Evolutionary conservation across 148 eudicot species (phyloP), one percentile per base, ranked within the genome.

Genomic region (Polygonum maritimum): DNA sequence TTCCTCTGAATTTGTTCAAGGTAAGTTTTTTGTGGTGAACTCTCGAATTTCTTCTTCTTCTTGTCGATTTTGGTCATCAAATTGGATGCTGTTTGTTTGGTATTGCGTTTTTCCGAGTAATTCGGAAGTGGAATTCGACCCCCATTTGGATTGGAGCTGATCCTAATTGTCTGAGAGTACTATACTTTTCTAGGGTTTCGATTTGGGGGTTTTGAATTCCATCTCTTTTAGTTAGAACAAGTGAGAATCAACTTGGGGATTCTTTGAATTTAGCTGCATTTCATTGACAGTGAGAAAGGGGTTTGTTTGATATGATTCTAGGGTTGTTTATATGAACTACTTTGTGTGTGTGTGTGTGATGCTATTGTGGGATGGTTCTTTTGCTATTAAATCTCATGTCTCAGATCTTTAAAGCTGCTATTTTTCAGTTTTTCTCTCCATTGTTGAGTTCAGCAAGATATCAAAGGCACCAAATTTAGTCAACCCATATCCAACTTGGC

Each of bases 361-460:
- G 89, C 78, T 10, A 18, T 40, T 75, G 8, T 26, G 35, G 33
- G 65, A 26, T 39, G 70, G 40, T 63, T 63, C 70, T 63, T 33
- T 78, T 60, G 49, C 55, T 55, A 70, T 75, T 69, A 48, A 33
- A 31, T 45, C n/a, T 16, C 49, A 55, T 38, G 35, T 62, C 76
- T 77, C 82, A 78, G 76, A 78, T 82, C 69, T 86, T 82, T 83
- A 93, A 93, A 93, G 98, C 98, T 94, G 95, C 93, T 82, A 84
- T 76, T 77, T 77, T 26, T 26, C 31, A 84, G 63, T 76, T 83
- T 89, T 90, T 90, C 89, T 91, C 90, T 86, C 91, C 97, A 93
- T 91, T 88, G 97, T 91, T 86, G 81, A 83, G 89, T 84, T 83
- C 82, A 87, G 89, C 93, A 90, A 91, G 93, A 85, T 81, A 87